Base-by-base conservation (phyloP, 2,329 filamentous ascomycete genomes). In the Neospermospora avenae region DNA sequence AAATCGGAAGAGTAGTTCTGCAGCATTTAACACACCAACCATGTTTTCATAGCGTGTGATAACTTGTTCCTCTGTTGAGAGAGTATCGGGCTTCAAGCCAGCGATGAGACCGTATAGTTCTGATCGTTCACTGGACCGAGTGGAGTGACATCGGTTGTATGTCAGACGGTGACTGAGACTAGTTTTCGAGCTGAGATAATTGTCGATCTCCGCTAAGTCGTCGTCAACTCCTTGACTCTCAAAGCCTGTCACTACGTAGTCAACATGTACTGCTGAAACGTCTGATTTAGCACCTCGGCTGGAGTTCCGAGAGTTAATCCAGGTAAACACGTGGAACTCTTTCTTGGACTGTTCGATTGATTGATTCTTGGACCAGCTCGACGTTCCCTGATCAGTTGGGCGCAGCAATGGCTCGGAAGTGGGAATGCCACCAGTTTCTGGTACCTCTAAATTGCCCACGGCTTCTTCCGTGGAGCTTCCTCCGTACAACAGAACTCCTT, bases 1-100 rank as follows among this genome's bases (percentile, higher is more conserved):
- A 39, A 80, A 75, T 7, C 68, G 68, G 61, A 78, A 78, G 0
- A 79, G 35, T 1, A 68, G 61, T 37, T 78, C 74, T 1, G 74
- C 74, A 31, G 71, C 72, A 59, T 78, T 79, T 57, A 77, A 75
- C 0, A 80, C 64, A 34, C 76, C 76, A 8, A 77, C 64, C 2
- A 24, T 68, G 62, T n/a, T 58, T 46, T 63, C 69, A 61, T 55
- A 72, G 64, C 7, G 71, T 66, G 39, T 57, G 34, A 41, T 42
- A 4, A 64, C 4, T 8, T 44, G 24, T 28, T 53, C 39, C 16
- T 39, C 24, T 7, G 24, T 20, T 41, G 31, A 42, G 22, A 14
- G 2, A 11, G 35, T 20, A 41, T 57, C 22, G 72, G 48, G 11
- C 63, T 62, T 56, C 13, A 59, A 41, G 18, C 56, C 49, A 7